Percentiles rank a stretch among this genome's conserved stretches.
phyloP scores from a whole-genome alignment of 305 asterid genomes.

The Fraxinus floribunda region DNA sequence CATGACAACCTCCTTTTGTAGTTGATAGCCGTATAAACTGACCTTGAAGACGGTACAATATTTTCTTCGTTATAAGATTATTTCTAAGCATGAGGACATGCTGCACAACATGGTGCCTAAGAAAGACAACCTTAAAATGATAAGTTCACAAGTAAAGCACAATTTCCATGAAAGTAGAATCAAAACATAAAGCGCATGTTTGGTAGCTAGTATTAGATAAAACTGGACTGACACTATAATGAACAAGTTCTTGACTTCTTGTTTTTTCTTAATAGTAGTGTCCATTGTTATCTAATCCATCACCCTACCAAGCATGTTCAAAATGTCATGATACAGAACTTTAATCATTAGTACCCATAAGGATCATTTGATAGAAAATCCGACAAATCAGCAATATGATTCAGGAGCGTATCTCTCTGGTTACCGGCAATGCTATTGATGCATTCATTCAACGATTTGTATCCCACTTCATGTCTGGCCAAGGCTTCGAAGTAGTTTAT shows the following conservation, averaged over 20 bases:
- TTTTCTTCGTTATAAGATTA: background rate
- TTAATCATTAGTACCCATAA: slow-evolving; percentile 27
- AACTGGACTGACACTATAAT: background rate
- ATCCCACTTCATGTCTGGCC: slow-evolving; percentile 30
- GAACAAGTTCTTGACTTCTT: background rate
- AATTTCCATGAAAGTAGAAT: background rate
- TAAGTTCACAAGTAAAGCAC: background rate
- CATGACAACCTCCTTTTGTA: slow-evolving; percentile 28
- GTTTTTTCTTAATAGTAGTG: background rate
- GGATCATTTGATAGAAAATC: slow-evolving; percentile 26
- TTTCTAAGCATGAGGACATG: background rate
- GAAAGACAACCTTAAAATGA: background rate
- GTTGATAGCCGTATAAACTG: slow-evolving; percentile 23
- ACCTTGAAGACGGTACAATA: slow-evolving; percentile 11
- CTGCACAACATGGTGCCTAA: background rate
- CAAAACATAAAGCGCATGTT: background rate
- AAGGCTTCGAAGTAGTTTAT: background rate
- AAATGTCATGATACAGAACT: background rate
- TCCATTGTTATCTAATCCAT: background rate
- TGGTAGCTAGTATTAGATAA: background rate
- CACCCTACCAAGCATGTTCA: background rate
- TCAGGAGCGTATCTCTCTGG: slow-evolving; percentile 21
- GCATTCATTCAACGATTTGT: slow-evolving; percentile 21
- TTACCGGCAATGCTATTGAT: background rate
- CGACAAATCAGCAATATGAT: slow-evolving; percentile 18